Conservation (phyloP, 1,284 basidiomycete species). For the Moniliophthora roreri region DNA sequence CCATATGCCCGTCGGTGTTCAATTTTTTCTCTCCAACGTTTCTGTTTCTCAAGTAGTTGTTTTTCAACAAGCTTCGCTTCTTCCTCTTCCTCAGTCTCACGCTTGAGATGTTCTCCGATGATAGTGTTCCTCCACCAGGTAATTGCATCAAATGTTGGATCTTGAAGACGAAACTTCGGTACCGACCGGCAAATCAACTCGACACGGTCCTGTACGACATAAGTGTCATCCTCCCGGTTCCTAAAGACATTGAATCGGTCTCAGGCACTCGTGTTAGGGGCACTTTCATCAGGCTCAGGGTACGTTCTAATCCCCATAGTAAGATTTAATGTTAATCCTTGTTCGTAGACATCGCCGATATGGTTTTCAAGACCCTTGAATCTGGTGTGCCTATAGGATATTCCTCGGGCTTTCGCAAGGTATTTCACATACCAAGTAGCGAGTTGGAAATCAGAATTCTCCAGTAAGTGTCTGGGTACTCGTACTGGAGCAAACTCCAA, state of each 20-base stretch:
- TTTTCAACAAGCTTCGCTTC: too few relatives aligned
- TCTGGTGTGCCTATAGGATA: neutral
- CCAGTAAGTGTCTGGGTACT: neutral
- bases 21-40: neutral
- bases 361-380: neutral
- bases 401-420: neutral
- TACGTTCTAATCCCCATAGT: neutral
- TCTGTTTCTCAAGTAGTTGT: too few relatives aligned
- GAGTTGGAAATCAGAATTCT: neutral
- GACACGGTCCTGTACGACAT: neutral
- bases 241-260: neutral
- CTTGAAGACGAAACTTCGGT: neutral
- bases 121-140: conserved; percentile 2
- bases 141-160: neutral
- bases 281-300: neutral
- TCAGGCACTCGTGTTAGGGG: neutral
- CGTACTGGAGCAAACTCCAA: neutral
- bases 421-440: conserved; percentile 2
- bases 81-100: neutral
- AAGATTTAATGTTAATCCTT: conserved; percentile 3
- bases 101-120: neutral
- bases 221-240: neutral
- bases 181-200: neutral
- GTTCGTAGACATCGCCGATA: conserved; percentile 1
- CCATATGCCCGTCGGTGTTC: neutral